Evolutionary conservation across 2,329 filamentous ascomycete genomes (phyloP), one percentile per base, ranked within the genome.

Genomic region (Albophoma yamanashiensis): DNA sequence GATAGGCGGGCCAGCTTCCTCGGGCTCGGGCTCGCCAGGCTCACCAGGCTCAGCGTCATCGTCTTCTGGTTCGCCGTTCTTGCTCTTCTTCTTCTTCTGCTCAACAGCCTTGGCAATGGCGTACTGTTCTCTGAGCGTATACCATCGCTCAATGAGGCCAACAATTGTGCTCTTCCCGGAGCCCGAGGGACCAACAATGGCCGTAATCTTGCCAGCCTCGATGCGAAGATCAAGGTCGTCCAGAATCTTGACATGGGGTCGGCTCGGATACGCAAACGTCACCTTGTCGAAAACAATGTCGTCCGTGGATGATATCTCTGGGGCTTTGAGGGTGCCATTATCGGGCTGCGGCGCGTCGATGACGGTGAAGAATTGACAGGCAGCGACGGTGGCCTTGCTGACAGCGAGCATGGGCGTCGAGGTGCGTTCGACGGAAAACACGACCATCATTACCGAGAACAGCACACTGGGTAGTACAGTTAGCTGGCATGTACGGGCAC

Each of bases 141-240:
- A 91, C 86, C 87, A 91, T 39, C 87, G 77, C 67, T 91, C 85
- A 3, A 91, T 75, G 2, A 92, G 73, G 0, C 85, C 87, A 0
- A 91, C 83, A 34, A 91, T 84, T 0, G 89, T 92, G 57, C 85
- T 89, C 70, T 92, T 92, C 0, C 89, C 89, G 5, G 82, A 86
- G 0, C 89, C 89, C 2, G 86, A 89, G 0, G 87, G 82, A 0
- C 89, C 89, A 25, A 92, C 88, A 22, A 92, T 86, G 2, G 89
- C 89, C 0, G 87, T 90, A 2, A 86, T 81, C 67, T 89, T 88
- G 25, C 86, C 86, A 9, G 82, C 78, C 61, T 82, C 77, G 59
- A 91, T 82, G 0, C 71, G 75, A 11, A 89, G 72, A 65, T 80
- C 78, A 3, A 90, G 70, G 3, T 78, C 73, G 64, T 88, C 79